phyloP scores from a whole-genome alignment of 495 filamentous ascomycete genomes.

The Neurospora hispaniola region DNA sequence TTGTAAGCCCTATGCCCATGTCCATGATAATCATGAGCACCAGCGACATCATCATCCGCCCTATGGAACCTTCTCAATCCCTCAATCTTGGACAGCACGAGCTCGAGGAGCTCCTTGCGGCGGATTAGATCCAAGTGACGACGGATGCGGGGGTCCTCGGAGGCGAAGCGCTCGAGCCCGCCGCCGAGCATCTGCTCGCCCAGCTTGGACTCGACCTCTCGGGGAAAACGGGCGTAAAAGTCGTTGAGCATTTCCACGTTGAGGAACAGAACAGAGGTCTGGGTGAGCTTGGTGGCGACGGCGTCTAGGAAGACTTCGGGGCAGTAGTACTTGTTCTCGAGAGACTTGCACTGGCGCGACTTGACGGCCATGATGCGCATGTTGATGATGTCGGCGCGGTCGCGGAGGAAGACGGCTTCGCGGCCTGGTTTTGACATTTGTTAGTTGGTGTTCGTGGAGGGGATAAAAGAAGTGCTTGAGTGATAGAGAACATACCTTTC shows the following conservation, averaged over 20 bases:
- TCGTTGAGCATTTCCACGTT: slow-evolving; percentile 90
- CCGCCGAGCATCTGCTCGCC: slow-evolving; percentile 65
- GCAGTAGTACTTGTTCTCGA: slow-evolving; percentile 89
- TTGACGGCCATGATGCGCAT: slow-evolving; percentile 82
- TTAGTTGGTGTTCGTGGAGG: slow-evolving; percentile 1
- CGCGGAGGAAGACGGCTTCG: slow-evolving; percentile 86
- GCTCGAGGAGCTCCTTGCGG: slow-evolving; percentile 84
- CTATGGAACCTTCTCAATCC: slow-evolving; percentile 66
- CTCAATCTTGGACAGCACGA: slow-evolving; percentile 91
- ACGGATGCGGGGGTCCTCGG: slow-evolving; percentile 80
- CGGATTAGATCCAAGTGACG: slow-evolving; percentile 83
- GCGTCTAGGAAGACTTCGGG: slow-evolving; percentile 96
- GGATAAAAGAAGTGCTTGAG: not conserved
- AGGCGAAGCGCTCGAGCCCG: slow-evolving; percentile 81
- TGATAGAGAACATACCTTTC: slow-evolving; percentile 50
- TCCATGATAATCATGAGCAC: not conserved
- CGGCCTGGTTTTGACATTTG: slow-evolving; percentile 47
- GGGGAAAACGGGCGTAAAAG: slow-evolving; percentile 94
- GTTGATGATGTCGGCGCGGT: slow-evolving; percentile 77
- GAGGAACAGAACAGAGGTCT: slow-evolving; percentile 91
- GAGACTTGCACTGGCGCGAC: slow-evolving; percentile 70
- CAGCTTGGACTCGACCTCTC: slow-evolving; percentile 81
- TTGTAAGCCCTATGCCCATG: not conserved
- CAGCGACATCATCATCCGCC: not conserved
- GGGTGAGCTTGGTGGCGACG: slow-evolving; percentile 87